A percentile compares a stretch with the other conserved stretches of the same genome.
Evolutionary conservation across 495 filamentous ascomycete species (phyloP).

Genomic region (Penicillium macrosclerotiorum): DNA sequence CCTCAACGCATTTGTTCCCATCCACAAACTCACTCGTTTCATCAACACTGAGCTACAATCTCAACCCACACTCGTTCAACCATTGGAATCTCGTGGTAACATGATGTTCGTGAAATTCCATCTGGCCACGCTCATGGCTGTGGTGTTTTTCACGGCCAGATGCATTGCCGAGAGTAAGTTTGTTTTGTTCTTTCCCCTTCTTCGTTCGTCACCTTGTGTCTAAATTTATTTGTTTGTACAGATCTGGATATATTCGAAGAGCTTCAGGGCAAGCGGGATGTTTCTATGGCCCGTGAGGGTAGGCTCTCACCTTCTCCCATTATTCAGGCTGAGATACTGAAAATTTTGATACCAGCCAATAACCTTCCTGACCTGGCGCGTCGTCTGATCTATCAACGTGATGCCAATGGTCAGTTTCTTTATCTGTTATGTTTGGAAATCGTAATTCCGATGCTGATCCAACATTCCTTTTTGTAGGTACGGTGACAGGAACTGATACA

Average conservation of each 20-base stretch:
- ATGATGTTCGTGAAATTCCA: neutral
- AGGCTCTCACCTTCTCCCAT: too few species aligned
- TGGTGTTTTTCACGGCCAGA: neutral
- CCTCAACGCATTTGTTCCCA: neutral
- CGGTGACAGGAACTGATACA: too few species aligned
- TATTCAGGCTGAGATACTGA: too few species aligned
- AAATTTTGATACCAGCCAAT: too few species aligned
- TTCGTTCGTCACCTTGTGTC: neutral
- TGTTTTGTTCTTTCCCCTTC: too few species aligned
- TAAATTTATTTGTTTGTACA: neutral
- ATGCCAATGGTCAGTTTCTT: too few species aligned
- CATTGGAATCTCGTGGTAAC: neutral
- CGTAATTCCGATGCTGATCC: too few species aligned
- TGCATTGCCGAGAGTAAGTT: neutral
- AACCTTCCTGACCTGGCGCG: too few species aligned
- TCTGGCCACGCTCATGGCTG: neutral
- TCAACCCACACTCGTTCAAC: neutral
- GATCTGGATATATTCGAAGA: slow-evolving; percentile 3
- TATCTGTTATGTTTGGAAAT: too few species aligned
- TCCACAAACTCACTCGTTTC: neutral
- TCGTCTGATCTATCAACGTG: neutral
- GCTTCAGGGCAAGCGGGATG: neutral
- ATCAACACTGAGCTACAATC: neutral
- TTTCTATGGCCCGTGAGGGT: neutral
- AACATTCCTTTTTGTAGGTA: too few species aligned